Percentiles rank a stretch among this genome's conserved stretches.
Conservation (phyloP, 2,329 filamentous ascomycete species). For the Penicillium brevicompactum region DNA sequence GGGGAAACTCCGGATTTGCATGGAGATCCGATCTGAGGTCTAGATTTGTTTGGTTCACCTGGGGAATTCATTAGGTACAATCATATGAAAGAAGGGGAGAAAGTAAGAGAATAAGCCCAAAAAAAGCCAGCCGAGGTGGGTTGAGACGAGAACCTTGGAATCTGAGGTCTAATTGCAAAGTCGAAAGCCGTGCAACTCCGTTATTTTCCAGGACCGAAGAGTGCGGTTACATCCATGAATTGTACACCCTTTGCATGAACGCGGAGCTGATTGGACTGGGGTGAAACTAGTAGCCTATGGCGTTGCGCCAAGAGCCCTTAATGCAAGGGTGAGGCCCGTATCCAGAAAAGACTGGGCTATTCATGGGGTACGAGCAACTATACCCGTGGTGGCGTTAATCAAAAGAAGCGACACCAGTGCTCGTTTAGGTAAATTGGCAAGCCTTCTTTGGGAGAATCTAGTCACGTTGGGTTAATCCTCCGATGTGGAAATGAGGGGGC, state of each 20-base stretch:
- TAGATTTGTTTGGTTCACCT: slow-evolving; percentile 3
- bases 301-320: slow-evolving; percentile 1
- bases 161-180: not conserved
- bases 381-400: not conserved
- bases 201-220: not conserved
- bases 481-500: not conserved
- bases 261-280: not conserved
- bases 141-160: not conserved
- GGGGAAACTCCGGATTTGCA: slow-evolving; percentile 2
- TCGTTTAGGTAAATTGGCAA: not conserved
- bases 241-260: slow-evolving; percentile 1
- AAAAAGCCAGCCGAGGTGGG: slow-evolving; percentile 2
- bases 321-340: slow-evolving; percentile 2
- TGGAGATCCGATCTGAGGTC: not conserved
- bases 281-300: slow-evolving; percentile 2
- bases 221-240: not conserved
- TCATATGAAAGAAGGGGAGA: slow-evolving; percentile 1
- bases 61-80: not conserved
- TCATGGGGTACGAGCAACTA: not conserved
- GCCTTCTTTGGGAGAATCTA: not conserved
- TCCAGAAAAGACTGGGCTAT: not conserved
- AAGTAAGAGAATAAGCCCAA: not conserved
- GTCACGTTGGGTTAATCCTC: slow-evolving; percentile 3
- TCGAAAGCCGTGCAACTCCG: not conserved
- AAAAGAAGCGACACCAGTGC: not conserved